Percentiles rank a stretch among this genome's conserved stretches.
phyloP scores from a whole-genome alignment of 306 rosid genomes.

The Rubus idaeus region DNA sequence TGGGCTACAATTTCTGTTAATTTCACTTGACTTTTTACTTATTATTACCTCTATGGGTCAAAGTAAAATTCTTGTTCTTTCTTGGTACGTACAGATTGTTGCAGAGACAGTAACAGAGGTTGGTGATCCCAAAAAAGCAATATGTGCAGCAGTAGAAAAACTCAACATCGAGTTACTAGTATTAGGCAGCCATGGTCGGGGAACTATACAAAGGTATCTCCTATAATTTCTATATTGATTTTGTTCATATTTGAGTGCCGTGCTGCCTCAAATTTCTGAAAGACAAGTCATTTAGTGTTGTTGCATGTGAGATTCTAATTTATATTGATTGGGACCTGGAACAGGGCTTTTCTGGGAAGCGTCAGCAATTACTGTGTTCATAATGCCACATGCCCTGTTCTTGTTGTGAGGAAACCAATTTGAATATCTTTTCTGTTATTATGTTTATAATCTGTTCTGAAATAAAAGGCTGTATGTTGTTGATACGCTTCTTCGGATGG shows the following conservation, averaged over 20 bases:
- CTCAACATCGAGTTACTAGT: conserved; percentile 35
- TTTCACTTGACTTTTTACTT: neutral
- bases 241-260: neutral
- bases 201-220: conserved; percentile 30
- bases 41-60: neutral
- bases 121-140: conserved; percentile 38
- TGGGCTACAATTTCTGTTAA: conserved; percentile 18
- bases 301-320: conserved; percentile 7
- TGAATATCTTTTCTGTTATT: neutral
- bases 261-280: neutral
- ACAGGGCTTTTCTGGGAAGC: conserved; percentile 45
- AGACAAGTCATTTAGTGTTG: neutral
- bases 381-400: conserved; percentile 38
- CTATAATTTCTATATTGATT: neutral
- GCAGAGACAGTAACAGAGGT: conserved; percentile 34
- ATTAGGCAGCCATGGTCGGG: conserved; percentile 45
- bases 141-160: conserved; percentile 41
- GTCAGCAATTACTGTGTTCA: conserved; percentile 45
- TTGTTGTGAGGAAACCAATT: conserved; percentile 34
- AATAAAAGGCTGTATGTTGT: neutral
- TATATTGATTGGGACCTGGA: neutral
- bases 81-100: conserved; percentile 21
- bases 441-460: neutral
- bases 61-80: neutral
- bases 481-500: neutral